phyloP scores from a whole-genome alignment of 176 grass and related monocot species.

The Aegilops bicornis region DNA sequence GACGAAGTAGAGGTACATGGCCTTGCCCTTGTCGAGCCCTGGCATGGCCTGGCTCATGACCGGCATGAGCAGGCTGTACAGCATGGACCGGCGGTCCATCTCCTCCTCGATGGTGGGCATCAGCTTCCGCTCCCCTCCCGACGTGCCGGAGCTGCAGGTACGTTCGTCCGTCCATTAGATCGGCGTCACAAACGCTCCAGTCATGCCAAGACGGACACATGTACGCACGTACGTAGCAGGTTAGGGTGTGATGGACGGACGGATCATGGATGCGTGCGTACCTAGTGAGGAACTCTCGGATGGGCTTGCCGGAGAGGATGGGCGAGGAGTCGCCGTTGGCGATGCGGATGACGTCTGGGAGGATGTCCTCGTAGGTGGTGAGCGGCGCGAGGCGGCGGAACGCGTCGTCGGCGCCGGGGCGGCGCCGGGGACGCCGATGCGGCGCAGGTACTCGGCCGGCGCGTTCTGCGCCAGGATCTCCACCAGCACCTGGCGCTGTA shows the following conservation, averaged over 20 bases:
- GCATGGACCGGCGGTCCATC: slow-evolving; percentile 47
- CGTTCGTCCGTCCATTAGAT: background rate
- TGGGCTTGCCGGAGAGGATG: slow-evolving; percentile 62
- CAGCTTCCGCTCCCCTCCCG: slow-evolving; percentile 66
- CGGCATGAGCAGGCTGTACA: slow-evolving; percentile 62
- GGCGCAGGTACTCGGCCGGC: slow-evolving; percentile 54
- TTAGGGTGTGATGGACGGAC: background rate
- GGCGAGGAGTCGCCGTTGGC: slow-evolving; percentile 60
- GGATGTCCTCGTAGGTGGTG: slow-evolving; percentile 66
- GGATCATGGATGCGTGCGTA: background rate
- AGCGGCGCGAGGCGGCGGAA: slow-evolving; percentile 46
- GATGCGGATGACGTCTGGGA: slow-evolving; percentile 53
- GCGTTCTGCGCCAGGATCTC: slow-evolving; percentile 61
- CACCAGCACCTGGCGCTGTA: slow-evolving; percentile 40
- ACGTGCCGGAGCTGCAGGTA: slow-evolving; percentile 53
- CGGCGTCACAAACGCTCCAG: background rate
- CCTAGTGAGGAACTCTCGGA: slow-evolving; percentile 66
- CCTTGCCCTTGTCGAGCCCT: slow-evolving; percentile 58
- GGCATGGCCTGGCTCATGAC: slow-evolving; percentile 60
- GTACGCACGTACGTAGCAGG: background rate
- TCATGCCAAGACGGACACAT: background rate
- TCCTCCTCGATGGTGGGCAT: slow-evolving; percentile 67
- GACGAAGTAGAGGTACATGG: slow-evolving; percentile 73
- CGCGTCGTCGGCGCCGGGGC: slow-evolving; percentile 29
- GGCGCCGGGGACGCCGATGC: slow-evolving; percentile 40